These are phyloP conservation scores for Hyaloraphidium curvatum DNA, from an alignment of 192 early-diverging fungal species.

Conservation along the genomic window DNA sequence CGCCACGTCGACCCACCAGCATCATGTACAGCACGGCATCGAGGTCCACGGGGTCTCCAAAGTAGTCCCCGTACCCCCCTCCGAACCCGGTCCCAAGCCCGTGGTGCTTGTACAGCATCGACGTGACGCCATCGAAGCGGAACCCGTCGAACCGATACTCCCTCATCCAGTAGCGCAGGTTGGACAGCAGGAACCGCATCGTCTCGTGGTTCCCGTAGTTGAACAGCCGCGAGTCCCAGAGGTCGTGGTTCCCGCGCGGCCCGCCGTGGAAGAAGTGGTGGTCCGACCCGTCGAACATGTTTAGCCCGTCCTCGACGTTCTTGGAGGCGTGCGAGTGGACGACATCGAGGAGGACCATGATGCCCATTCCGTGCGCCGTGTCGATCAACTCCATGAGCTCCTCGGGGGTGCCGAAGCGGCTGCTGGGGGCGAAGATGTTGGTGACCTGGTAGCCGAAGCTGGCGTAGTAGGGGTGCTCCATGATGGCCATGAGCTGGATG, in stretches of 20 bases:
- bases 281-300: slow-evolving; percentile 84
- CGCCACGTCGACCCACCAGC: slow-evolving; percentile 22
- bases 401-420: slow-evolving; percentile 49
- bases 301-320: slow-evolving; percentile 85
- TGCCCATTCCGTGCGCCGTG: slow-evolving; percentile 71
- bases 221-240: slow-evolving; percentile 88
- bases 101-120: slow-evolving; percentile 91
- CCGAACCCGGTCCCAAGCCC: slow-evolving; percentile 84
- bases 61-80: slow-evolving; percentile 88
- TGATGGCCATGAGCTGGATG: slow-evolving; percentile 78
- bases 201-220: slow-evolving; percentile 88
- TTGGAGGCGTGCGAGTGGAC: slow-evolving; percentile 95
- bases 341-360: slow-evolving; percentile 76
- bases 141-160: slow-evolving; percentile 87
- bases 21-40: slow-evolving; percentile 80
- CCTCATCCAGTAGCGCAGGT: slow-evolving; percentile 83
- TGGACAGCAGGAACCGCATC: slow-evolving; percentile 82
- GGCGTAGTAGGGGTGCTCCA: slow-evolving; percentile 99
- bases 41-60: slow-evolving; percentile 57
- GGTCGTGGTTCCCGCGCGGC: slow-evolving; percentile 59
- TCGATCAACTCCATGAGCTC: slow-evolving; percentile 81
- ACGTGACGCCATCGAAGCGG: slow-evolving; percentile 95
- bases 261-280: slow-evolving; percentile 93
- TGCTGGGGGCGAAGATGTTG: slow-evolving; percentile 69
- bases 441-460: slow-evolving; percentile 97